Percentiles rank a stretch among this genome's conserved stretches.
Conservation (phyloP, 73 alveolate genomes). For the Tetrahymena thermophila region DNA sequence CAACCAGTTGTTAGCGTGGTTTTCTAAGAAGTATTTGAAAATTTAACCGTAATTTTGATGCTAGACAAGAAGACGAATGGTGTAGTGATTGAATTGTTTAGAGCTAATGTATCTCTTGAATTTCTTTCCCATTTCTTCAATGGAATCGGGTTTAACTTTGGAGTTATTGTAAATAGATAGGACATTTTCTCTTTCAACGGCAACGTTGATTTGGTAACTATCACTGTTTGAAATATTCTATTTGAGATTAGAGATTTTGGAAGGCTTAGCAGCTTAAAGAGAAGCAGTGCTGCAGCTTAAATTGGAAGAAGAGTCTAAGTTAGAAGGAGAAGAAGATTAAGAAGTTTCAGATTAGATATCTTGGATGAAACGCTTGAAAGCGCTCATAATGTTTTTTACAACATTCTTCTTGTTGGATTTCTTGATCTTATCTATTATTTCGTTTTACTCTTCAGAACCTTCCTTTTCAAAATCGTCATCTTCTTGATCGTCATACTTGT, state of each 20-base stretch:
- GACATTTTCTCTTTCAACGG: not conserved
- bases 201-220: not conserved
- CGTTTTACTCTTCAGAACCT: not conserved
- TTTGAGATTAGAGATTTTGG: not conserved
- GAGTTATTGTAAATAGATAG: not conserved
- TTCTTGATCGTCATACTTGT: not conserved
- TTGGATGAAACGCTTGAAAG: constrained; percentile 1
- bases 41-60: not conserved
- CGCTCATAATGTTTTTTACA: not conserved
- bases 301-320: not conserved
- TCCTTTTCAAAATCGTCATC: not conserved
- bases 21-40: not conserved
- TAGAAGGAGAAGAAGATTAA: not conserved
- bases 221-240: not conserved
- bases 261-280: not conserved
- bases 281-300: not conserved
- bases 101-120: not conserved
- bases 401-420: not conserved
- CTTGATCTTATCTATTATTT: not conserved
- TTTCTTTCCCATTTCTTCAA: not conserved
- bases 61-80: not conserved
- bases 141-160: not conserved
- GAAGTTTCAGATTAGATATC: not conserved
- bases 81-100: not conserved
- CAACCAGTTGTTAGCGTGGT: not conserved